A percentile compares a stretch with the other conserved stretches of the same genome.
Evolutionary conservation across 208 protist species (phyloP).

Genomic region (Crithidia sp.): DNA sequence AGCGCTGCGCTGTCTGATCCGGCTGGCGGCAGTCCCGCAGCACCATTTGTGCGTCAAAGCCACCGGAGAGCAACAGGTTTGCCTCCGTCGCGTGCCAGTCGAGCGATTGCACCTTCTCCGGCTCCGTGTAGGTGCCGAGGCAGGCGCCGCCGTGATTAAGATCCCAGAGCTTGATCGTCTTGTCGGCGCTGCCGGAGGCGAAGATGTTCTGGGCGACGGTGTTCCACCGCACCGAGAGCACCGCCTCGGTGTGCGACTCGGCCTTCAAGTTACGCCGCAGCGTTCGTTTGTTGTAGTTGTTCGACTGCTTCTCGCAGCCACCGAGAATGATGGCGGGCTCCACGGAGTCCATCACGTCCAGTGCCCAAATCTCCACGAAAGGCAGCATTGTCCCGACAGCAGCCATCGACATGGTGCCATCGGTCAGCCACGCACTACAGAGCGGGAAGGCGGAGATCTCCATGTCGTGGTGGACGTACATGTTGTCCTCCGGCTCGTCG

Average conservation of each 20-base stretch:
- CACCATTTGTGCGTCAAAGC: conserved; percentile 76
- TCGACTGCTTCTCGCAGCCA: conserved; percentile 57
- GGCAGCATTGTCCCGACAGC: conserved; percentile 97
- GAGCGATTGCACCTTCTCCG: conserved; percentile 92
- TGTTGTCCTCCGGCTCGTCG: conserved; percentile 94
- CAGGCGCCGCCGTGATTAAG: conserved; percentile 73
- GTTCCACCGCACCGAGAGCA: conserved; percentile 96
- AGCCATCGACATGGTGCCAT: conserved; percentile 90
- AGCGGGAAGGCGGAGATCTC: conserved; percentile 94
- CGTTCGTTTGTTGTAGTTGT: conserved; percentile 83
- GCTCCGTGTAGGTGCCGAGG: conserved; percentile 92
- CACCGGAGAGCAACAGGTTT: conserved; percentile 86
- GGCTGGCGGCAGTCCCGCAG: conserved; percentile 87
- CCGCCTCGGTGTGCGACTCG: conserved; percentile 94
- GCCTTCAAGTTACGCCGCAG: conserved; percentile 59
- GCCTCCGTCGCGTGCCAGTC: conserved; percentile 89
- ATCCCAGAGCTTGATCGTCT: conserved; percentile 97
- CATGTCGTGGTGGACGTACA: conserved; percentile 98
- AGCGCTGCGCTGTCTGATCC: conserved; percentile 61
- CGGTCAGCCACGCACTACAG: conserved; percentile 94
- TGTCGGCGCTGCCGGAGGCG: conserved; percentile 94
- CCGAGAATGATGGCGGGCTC: conserved; percentile 93
- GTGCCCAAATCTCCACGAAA: conserved; percentile 97
- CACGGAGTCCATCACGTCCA: conserved; percentile 96
- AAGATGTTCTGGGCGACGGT: conserved; percentile 91